These are phyloP conservation scores for Hericium alpestre DNA, from an alignment of 768 basidiomycete species.

Conservation along the genomic window DNA sequence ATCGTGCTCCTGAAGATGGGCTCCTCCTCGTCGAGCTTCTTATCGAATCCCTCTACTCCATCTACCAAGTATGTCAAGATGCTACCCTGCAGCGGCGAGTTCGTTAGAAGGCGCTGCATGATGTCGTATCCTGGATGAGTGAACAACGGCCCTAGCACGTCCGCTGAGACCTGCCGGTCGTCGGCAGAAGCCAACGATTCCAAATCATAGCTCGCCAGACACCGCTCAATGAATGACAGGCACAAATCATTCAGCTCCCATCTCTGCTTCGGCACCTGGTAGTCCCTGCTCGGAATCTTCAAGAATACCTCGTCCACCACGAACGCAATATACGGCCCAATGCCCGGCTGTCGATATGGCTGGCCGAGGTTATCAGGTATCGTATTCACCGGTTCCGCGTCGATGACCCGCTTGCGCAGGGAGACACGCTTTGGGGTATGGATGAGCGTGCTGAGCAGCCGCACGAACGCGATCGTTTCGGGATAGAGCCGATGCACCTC, in stretches of 20 bases:
- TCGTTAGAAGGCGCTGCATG: conserved; percentile 67
- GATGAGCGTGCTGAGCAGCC: conserved; percentile 70
- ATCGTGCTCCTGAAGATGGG: conserved; percentile 67
- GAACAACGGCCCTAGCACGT: conserved; percentile 44
- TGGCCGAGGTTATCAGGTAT: conserved; percentile 75
- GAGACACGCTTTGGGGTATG: conserved; percentile 72
- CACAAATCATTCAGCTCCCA: conserved; percentile 85
- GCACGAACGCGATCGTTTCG: conserved; percentile 79
- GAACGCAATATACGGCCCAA: conserved; percentile 76
- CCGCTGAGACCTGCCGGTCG: conserved; percentile 39
- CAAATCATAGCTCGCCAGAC: conserved; percentile 72
- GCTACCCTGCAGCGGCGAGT: conserved; percentile 57
- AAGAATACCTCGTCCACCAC: conserved; percentile 85
- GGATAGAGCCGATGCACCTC: conserved; percentile 71
- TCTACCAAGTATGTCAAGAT: conserved; percentile 76
- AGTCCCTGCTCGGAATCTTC: conserved; percentile 66
- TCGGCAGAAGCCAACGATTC: conserved; percentile 52
- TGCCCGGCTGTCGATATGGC: conserved; percentile 69
- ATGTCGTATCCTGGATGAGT: conserved; percentile 84
- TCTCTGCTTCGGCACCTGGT: conserved; percentile 59
- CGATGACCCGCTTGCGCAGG: conserved; percentile 45
- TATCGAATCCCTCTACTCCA: conserved; percentile 68
- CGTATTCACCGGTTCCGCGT: conserved; percentile 55
- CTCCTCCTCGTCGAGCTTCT: conserved; percentile 56
- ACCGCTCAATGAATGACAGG: conserved; percentile 76